Evolutionary conservation across 345 rosid genomes (phyloP).

Genomic region (Hibiscus tridactylites): DNA sequence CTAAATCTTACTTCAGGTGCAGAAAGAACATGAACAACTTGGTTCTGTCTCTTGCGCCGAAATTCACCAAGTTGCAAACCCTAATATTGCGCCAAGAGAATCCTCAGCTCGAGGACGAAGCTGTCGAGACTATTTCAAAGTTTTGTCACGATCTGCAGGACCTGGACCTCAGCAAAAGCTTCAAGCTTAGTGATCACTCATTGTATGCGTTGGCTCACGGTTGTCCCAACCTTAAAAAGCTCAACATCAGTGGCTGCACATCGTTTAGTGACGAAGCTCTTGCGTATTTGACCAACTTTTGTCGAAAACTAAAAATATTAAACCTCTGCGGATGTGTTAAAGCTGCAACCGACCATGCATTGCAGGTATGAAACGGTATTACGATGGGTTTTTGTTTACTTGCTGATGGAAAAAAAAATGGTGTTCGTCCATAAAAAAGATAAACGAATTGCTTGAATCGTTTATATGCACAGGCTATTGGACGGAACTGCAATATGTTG

Average conservation of each 20-base stretch:
- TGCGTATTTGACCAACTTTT: conserved; percentile 46
- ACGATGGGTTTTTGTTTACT: not conserved
- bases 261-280: conserved; percentile 60
- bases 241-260: conserved; percentile 89
- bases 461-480: conserved; percentile 58
- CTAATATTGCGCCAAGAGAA: conserved; percentile 76
- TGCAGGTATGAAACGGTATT: conserved; percentile 43
- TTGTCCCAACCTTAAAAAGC: conserved; percentile 69
- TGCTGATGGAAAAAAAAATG: not conserved
- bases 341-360: conserved; percentile 67
- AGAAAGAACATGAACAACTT: conserved; percentile 73
- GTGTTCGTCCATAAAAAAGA: not conserved
- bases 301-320: conserved; percentile 51
- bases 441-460: not conserved
- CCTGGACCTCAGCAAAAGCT: conserved; percentile 96
- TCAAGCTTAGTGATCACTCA: conserved; percentile 64
- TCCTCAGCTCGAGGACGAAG: conserved; percentile 77
- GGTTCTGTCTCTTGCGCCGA: conserved; percentile 77
- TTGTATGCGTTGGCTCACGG: conserved; percentile 71
- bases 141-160: conserved; percentile 75
- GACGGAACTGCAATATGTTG: conserved; percentile 59
- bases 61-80: conserved; percentile 62
- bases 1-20: conserved; percentile 48
- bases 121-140: conserved; percentile 67
- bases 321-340: conserved; percentile 90